Base-by-base conservation (phyloP, 352 stramenopile genomes). In the Globisporangium emineosum region DNA sequence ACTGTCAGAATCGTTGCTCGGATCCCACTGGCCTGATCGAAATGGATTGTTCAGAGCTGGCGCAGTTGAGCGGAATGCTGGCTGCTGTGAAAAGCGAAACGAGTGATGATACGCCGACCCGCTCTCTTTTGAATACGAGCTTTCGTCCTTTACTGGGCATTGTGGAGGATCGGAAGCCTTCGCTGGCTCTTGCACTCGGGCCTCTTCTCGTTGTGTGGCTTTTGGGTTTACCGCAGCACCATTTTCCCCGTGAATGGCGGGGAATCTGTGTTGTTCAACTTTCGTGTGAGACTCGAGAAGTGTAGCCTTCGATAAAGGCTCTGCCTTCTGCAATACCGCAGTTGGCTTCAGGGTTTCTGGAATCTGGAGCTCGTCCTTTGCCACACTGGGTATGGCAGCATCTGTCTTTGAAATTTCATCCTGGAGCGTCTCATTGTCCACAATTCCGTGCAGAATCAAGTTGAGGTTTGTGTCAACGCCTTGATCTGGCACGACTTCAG, bases 1-100 rank as follows among this genome's bases (percentile, higher is more conserved):
- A 40, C 75, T 83, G n/a, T 78, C 77, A 8, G 72, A 89, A 58
- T 80, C 71, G 29, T 87, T 69, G 0, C 65, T 65, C 5, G 72
- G 70, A 47, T 71, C 67, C 75, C 75, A 85, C 58, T 81, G 77
- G n/a, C 62, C 50, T 17, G 53, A 59, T 8, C 76, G 73, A 32
- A 77, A 72, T 13, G 69, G 74, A 49, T 83, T 88, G 49, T 73
- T 82, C 4, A 67, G 43, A 4, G 76, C 61, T 10, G 72, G 30
- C 9, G 74, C 73, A 12, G 61, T 74, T 0, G 58, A 67, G 3
- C 76, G 64, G 32, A 88, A 88, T 9, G 58, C 66, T 29, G 78
- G 78, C 19, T 88, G 75, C 17, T 79, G 74, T 2, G 73, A 83
- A 27, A 88, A 85, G 23, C 71, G 70, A 21, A 79, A 86, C 3